Conservation (phyloP, 2,329 filamentous ascomycete genomes). For the Colletotrichum zoysiae region DNA sequence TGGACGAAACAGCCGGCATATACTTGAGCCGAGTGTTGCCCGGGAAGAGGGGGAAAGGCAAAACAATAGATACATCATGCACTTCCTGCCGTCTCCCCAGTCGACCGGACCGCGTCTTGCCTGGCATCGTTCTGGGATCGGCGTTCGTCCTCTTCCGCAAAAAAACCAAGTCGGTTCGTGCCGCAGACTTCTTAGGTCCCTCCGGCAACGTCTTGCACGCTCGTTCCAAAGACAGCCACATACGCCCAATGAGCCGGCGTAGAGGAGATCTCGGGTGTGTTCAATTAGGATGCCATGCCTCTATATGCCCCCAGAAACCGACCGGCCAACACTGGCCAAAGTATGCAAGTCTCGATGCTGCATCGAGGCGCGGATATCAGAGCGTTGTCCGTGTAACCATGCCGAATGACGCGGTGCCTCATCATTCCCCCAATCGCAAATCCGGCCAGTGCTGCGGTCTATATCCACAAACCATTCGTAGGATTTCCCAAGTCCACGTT, state of each 20-base stretch:
- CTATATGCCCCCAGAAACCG: background rate
- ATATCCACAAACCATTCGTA: background rate
- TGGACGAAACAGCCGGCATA: constrained; percentile 4
- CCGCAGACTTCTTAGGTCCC: background rate
- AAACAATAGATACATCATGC: background rate
- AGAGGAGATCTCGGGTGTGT: background rate
- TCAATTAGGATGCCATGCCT: background rate
- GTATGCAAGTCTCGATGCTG: background rate
- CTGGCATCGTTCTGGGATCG: background rate
- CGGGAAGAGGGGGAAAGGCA: too few relatives aligned
- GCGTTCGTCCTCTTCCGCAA: background rate
- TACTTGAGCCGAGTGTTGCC: background rate
- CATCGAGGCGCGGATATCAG: background rate
- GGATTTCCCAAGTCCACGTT: background rate
- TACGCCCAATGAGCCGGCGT: background rate
- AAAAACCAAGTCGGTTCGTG: background rate
- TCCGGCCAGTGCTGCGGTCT: background rate
- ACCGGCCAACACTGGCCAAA: background rate
- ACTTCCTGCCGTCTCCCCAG: background rate
- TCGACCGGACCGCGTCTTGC: background rate
- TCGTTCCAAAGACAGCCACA: background rate
- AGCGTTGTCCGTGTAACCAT: too few relatives aligned
- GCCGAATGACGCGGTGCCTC: background rate
- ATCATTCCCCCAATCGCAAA: background rate
- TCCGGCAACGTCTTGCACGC: background rate